Evolutionary conservation across 805 yeast genomes (phyloP), one percentile per base, ranked within the genome.

Genomic region (Cyberlindnera veronae): DNA sequence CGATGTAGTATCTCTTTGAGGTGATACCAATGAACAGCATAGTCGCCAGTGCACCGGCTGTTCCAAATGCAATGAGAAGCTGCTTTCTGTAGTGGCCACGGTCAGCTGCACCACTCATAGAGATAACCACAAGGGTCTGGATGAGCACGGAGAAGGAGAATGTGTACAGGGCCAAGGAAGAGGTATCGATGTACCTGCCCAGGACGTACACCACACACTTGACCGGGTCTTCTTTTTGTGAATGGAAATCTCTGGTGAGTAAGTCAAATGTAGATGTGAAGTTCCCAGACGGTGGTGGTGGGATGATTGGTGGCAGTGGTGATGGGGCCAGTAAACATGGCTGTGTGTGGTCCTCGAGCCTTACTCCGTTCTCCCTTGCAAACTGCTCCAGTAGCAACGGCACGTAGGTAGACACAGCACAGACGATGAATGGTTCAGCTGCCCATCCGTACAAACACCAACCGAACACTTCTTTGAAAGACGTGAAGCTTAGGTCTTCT

Each of bases 401-500:
- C 6, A 84, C 81, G 57, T 82, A 85, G 0, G 91, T 83, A 0
- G 90, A 82, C 6, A 85, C 82, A 2, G 84, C 89, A 29, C 86
- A 78, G 7, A 84, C 93, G 4, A 83, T 72, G 54, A 84, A 85
- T 0, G 93, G 93, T 57, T 84, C 95, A 16, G 85, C 77, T 1
- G 90, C 89, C 73, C 84, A 80, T 3, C 81, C 68, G 48, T 78
- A 81, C 6, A 80, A 64, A 54, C 79, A 78, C 90, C 90, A 77
- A 4, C 90, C 91, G 26, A 68, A 49, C 3, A 81, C 67, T 47
- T 76, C 79, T 26, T n/a, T n/a, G n/a, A n/a, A n/a, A n/a, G n/a
- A n/a, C n/a, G n/a, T n/a, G n/a, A n/a, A n/a, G n/a, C n/a, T n/a
- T n/a, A n/a, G n/a, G n/a, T n/a, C n/a, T n/a, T n/a, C n/a, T n/a